A percentile compares a stretch with the other conserved stretches of the same genome.
Evolutionary conservation across 352 stramenopile genomes (phyloP).

Genomic region (Peronospora farinosa): DNA sequence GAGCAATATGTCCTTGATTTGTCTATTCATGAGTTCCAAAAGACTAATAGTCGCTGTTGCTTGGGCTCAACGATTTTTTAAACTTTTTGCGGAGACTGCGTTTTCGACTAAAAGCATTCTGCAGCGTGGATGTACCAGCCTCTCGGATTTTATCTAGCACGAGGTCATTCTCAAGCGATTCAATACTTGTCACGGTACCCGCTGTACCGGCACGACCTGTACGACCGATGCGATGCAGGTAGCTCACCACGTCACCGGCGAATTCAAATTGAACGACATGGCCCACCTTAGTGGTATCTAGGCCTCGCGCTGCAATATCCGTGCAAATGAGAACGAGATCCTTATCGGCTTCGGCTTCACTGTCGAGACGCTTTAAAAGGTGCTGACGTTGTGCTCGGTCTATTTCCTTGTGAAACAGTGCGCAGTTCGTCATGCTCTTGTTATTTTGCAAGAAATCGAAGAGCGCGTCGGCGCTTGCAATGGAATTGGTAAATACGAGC

Average conservation of each 20-base stretch:
- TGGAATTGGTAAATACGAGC: constrained; percentile 71
- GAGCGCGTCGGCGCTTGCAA: constrained; percentile 54
- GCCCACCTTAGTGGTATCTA: constrained; percentile 63
- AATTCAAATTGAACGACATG: constrained; percentile 83
- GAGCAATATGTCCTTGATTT: background rate
- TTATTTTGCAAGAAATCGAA: constrained; percentile 46
- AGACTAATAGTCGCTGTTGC: constrained; percentile 14
- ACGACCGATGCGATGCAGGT: constrained; percentile 72
- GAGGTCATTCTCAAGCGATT: constrained; percentile 50
- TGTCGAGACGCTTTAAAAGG: constrained; percentile 39
- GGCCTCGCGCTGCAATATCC: constrained; percentile 65
- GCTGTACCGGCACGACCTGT: constrained; percentile 50
- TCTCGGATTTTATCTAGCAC: constrained; percentile 61
- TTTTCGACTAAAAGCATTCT: constrained; percentile 73
- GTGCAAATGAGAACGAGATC: constrained; percentile 60
- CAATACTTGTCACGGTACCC: constrained; percentile 65
- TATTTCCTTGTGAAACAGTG: constrained; percentile 63
- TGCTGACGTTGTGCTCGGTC: constrained; percentile 39
- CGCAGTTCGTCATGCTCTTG: constrained; percentile 27
- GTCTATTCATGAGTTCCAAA: constrained; percentile 9
- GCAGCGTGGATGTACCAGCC: constrained; percentile 41
- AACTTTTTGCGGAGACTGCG: constrained; percentile 79
- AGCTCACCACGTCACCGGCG: constrained; percentile 72
- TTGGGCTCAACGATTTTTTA: constrained; percentile 38
- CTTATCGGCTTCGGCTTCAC: constrained; percentile 21